These are phyloP conservation scores for Cochlearia excelsa DNA, from an alignment of 345 rosid genomes.

Conservation along the genomic window DNA sequence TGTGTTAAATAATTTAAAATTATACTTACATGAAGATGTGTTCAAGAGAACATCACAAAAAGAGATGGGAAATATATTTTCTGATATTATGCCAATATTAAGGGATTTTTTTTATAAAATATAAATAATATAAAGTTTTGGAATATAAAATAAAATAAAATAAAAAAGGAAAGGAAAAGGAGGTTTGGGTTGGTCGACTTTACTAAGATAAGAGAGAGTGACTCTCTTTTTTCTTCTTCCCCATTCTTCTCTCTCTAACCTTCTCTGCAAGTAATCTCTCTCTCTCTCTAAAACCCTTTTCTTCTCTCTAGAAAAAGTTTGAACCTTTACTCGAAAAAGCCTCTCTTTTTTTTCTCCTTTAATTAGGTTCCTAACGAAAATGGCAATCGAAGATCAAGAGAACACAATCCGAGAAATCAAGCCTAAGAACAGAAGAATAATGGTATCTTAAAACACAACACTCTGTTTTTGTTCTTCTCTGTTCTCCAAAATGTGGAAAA, in stretches of 20 bases:
- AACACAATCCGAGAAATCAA: conserved; percentile 68
- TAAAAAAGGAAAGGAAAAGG: conserved; percentile 45
- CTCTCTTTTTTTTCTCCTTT: conserved; percentile 2
- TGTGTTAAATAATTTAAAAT: too few species aligned
- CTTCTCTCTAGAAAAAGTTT: conserved; percentile 14
- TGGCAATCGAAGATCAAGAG: conserved; percentile 86
- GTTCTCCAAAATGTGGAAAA: background rate
- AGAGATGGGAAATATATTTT: conserved; percentile 1
- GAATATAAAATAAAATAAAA: conserved; percentile 31
- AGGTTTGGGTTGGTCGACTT: conserved; percentile 44
- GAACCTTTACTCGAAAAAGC: conserved; percentile 28
- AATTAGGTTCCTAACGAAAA: conserved; percentile 31
- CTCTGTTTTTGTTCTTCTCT: background rate
- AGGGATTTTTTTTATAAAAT: too few species aligned
- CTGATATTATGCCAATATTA: too few species aligned
- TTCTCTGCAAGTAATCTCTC: conserved; percentile 26
- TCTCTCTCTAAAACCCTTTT: conserved; percentile 27
- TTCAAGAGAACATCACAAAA: conserved; percentile 8
- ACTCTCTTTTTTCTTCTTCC: conserved; percentile 23
- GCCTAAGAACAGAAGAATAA: conserved; percentile 77
- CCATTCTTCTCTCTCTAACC: conserved; percentile 22
- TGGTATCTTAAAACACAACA: conserved; percentile 42
- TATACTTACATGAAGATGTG: too few species aligned
- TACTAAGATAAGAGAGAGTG: conserved; percentile 64
- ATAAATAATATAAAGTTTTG: too few species aligned